Evolutionary conservation across 352 stramenopile genomes (phyloP).

Genomic region (Poterioochromonas sp.): DNA sequence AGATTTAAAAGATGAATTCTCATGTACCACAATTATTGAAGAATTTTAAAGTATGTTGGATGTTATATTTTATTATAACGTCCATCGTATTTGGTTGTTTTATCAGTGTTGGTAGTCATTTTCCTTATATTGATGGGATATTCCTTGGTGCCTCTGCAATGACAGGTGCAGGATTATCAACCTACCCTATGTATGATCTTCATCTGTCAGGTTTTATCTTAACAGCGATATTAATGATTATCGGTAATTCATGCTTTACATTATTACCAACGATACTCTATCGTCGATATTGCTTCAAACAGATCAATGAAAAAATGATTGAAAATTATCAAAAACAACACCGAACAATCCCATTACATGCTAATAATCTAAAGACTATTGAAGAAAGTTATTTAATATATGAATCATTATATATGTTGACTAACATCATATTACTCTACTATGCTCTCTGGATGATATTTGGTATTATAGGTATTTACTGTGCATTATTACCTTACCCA

Average conservation of each 20-base stretch:
- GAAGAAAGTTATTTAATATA: neutral
- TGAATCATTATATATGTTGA: neutral
- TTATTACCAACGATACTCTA: neutral
- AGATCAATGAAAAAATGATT: neutral
- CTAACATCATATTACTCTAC: neutral
- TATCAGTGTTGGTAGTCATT: too few relatives aligned
- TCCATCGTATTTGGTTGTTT: too few relatives aligned
- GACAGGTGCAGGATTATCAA: slow-evolving; percentile 1
- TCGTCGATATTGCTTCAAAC: neutral
- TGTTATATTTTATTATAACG: too few relatives aligned
- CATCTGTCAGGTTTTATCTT: neutral
- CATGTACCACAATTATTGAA: too few relatives aligned
- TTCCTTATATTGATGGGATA: neutral
- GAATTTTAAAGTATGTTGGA: too few relatives aligned
- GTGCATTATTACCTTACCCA: neutral
- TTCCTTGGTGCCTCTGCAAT: neutral
- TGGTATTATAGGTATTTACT: neutral
- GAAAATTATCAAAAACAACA: neutral
- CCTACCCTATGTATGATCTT: neutral
- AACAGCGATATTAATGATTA: neutral
- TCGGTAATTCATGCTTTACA: neutral
- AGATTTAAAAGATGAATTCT: too few relatives aligned
- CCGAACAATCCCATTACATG: neutral
- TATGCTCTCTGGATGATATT: neutral
- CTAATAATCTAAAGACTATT: neutral